Percentiles rank a stretch among this genome's conserved stretches.
phyloP scores from a whole-genome alignment of 148 eudicot species.

The Rhododendron vialii region DNA sequence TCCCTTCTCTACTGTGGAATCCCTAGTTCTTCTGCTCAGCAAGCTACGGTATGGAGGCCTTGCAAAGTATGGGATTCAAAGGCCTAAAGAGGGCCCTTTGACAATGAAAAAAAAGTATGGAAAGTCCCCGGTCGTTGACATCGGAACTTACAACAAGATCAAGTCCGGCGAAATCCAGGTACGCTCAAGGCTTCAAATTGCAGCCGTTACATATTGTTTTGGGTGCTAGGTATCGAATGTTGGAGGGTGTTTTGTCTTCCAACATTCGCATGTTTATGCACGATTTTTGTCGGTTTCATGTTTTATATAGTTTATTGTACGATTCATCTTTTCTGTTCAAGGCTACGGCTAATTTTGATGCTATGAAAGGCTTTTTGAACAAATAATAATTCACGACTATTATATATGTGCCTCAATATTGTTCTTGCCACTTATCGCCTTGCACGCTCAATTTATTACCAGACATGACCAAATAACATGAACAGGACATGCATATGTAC shows the following conservation, averaged over 20 bases:
- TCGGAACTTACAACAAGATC: conserved; percentile 52
- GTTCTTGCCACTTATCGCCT: too few species aligned
- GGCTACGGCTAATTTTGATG: too few species aligned
- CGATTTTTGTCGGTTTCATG: too few species aligned
- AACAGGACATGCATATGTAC: too few species aligned
- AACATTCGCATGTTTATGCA: not conserved
- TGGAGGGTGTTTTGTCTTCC: not conserved
- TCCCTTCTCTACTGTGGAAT: conserved; percentile 41
- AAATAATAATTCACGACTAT: too few species aligned
- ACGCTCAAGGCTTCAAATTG: not conserved
- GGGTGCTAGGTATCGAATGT: not conserved
- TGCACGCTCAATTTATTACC: too few species aligned
- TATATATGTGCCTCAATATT: too few species aligned
- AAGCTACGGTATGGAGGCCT: conserved; percentile 55
- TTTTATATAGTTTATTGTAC: too few species aligned
- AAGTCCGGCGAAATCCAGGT: conserved; percentile 68
- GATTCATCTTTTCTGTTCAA: too few species aligned
- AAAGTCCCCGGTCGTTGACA: conserved; percentile 65
- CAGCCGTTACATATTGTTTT: not conserved
- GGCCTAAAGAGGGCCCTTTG: conserved; percentile 72
- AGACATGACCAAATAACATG: too few species aligned
- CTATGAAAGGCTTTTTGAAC: too few species aligned
- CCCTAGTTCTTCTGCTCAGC: conserved; percentile 43
- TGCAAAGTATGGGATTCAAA: conserved; percentile 49
- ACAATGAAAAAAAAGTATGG: conserved; percentile 45